Conservation (phyloP, 2,329 filamentous ascomycete species). For the Didymella sp. region DNA sequence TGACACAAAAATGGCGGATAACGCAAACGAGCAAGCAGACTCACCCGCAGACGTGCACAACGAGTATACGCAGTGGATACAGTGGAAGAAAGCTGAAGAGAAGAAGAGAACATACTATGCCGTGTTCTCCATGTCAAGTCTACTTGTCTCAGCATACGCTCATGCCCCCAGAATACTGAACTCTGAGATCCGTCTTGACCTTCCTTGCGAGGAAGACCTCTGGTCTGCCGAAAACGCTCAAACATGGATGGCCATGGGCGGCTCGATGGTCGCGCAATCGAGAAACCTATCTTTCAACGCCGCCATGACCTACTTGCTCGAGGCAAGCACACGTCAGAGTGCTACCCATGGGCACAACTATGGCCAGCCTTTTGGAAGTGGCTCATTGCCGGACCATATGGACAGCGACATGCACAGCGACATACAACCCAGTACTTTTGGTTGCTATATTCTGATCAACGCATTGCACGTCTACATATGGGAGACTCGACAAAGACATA, state of each 20-base stretch:
- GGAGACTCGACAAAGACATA: conserved; percentile 91
- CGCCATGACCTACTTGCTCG: conserved; percentile 80
- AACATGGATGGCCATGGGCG: conserved; percentile 81
- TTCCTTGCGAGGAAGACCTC: conserved; percentile 92
- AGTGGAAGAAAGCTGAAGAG: conserved; percentile 88
- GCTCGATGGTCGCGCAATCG: conserved; percentile 70
- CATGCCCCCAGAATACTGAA: conserved; percentile 90
- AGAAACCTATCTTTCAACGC: conserved; percentile 80
- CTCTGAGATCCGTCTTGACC: conserved; percentile 86
- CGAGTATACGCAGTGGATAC: conserved; percentile 80
- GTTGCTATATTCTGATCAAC: conserved; percentile 89
- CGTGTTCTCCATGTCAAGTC: conserved; percentile 89
- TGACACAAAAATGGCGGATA: conserved; percentile 65
- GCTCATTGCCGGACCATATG: conserved; percentile 58
- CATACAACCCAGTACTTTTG: conserved; percentile 85
- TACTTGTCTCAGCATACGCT: conserved; percentile 91
- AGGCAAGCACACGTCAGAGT: conserved; percentile 71
- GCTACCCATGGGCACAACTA: conserved; percentile 49
- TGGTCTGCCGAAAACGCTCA: conserved; percentile 84
- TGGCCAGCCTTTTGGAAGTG: conserved; percentile 59
- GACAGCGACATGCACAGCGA: conserved; percentile 69
- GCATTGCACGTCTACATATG: conserved; percentile 98
- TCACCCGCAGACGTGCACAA: conserved; percentile 55
- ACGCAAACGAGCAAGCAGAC: conserved; percentile 39
- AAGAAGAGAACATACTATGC: conserved; percentile 91